phyloP scores from a whole-genome alignment of 176 grass and related monocot species.

The Alloteropsis semialata region DNA sequence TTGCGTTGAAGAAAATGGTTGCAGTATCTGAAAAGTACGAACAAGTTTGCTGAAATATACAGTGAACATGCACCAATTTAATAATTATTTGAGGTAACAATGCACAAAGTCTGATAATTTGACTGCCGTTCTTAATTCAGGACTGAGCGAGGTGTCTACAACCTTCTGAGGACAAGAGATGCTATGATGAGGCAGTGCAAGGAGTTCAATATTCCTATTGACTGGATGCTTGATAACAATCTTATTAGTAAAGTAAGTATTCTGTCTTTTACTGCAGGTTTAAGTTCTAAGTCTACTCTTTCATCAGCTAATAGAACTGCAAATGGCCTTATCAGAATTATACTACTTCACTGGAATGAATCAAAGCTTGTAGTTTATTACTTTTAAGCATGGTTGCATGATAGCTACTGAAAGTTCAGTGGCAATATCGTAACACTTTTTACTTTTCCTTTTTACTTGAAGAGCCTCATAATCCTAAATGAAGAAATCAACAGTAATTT shows the following conservation, averaged over 20 bases:
- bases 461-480: not conserved
- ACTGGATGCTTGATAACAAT: slow-evolving; percentile 95
- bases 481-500: not conserved
- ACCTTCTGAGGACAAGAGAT: slow-evolving; percentile 83
- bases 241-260: slow-evolving; percentile 82
- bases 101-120: slow-evolving; percentile 13
- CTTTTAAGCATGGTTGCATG: not conserved
- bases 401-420: not conserved
- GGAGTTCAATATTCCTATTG: slow-evolving; percentile 88
- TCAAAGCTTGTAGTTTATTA: not conserved
- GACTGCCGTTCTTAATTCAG: slow-evolving; percentile 44
- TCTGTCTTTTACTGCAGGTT: not conserved
- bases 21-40: slow-evolving; percentile 88
- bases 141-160: slow-evolving; percentile 81
- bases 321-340: slow-evolving; percentile 3
- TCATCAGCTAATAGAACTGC: not conserved
- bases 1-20: slow-evolving; percentile 93
- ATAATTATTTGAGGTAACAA: not conserved
- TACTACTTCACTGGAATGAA: not conserved
- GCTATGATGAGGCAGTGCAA: slow-evolving; percentile 74
- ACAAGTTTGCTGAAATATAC: not conserved
- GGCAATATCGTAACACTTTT: too few relatives aligned
- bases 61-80: not conserved
- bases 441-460: not conserved
- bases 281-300: not conserved